A percentile compares a stretch with the other conserved stretches of the same genome.
Conservation (phyloP, 345 rosid species). For the Heritiera fomes region DNA sequence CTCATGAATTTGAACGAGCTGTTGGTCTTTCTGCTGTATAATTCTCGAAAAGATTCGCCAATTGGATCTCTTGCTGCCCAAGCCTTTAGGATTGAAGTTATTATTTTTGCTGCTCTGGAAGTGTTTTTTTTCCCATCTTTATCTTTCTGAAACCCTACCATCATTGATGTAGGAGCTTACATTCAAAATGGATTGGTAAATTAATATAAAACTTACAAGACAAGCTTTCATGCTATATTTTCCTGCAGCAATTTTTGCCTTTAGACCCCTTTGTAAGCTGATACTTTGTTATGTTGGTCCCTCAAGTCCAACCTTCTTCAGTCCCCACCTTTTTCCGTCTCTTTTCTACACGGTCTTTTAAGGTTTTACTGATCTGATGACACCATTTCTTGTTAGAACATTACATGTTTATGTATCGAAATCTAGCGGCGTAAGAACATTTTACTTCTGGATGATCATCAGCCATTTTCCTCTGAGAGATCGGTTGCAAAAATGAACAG, state of each 20-base stretch:
- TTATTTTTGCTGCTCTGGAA: neutral
- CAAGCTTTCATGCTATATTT: neutral
- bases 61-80: neutral
- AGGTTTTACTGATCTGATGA: neutral
- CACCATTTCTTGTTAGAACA: neutral
- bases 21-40: neutral
- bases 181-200: conserved; percentile 4
- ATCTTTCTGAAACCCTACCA: neutral
- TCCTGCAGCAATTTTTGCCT: neutral
- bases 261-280: neutral
- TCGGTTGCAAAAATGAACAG: neutral
- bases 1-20: neutral
- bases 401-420: neutral
- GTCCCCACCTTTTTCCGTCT: neutral
- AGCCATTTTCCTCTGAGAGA: neutral
- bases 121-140: neutral
- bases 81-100: neutral
- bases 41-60: conserved; percentile 1
- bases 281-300: neutral
- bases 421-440: neutral
- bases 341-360: neutral
- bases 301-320: neutral
- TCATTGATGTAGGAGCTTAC: neutral
- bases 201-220: neutral
- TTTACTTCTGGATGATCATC: neutral